These are phyloP conservation scores for Narthecium ossifragum DNA, from an alignment of 106 monocot genomes.

Conservation along the genomic window DNA sequence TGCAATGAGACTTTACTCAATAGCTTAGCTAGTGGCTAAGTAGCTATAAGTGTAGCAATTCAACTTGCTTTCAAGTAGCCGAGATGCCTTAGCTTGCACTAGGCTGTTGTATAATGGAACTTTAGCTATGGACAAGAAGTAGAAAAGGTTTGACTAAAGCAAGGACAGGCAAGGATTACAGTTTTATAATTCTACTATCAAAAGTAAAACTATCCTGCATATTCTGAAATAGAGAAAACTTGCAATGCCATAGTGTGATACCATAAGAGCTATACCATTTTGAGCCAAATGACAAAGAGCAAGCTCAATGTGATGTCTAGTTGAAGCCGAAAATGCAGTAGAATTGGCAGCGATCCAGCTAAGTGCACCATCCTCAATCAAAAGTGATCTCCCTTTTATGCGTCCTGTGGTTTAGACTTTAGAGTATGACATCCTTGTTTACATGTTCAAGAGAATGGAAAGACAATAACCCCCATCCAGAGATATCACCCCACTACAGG, in stretches of 20 bases:
- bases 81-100: too few species aligned
- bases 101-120: too few species aligned
- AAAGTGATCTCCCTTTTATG: slow-evolving; percentile 69
- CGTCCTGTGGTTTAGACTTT: slow-evolving; percentile 34
- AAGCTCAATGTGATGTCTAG: slow-evolving; percentile 67
- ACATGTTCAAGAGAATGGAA: too few species aligned
- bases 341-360: slow-evolving; percentile 51
- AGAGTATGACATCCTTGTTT: too few species aligned
- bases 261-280: slow-evolving; percentile 39
- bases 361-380: slow-evolving; percentile 67
- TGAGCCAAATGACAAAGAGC: slow-evolving; percentile 89
- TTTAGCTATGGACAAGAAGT: background rate
- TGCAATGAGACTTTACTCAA: too few species aligned
- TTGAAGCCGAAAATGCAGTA: slow-evolving; percentile 35
- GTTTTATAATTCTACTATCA: background rate
- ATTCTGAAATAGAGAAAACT: background rate
- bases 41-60: too few species aligned
- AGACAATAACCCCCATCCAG: too few species aligned
- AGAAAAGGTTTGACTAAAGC: background rate
- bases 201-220: background rate
- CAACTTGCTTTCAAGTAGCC: too few species aligned
- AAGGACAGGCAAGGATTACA: background rate
- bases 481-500: too few species aligned
- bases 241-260: too few species aligned
- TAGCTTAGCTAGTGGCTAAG: too few species aligned